Evolutionary conservation across 139 green algal species (phyloP).

Genomic region (Closterium sp.): DNA sequence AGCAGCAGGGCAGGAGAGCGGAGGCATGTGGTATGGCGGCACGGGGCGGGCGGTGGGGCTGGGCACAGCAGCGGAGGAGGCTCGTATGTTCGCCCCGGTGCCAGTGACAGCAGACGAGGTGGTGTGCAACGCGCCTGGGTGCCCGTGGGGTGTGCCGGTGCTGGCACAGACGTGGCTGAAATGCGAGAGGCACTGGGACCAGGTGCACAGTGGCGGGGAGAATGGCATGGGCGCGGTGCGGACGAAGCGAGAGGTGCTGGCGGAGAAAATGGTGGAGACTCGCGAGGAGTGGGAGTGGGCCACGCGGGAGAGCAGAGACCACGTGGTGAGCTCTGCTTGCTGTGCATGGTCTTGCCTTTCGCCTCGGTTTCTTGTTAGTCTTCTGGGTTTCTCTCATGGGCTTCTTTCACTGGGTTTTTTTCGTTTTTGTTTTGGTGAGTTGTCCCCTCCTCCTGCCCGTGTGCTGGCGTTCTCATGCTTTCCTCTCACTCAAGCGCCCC

Average conservation of each 20-base stretch:
- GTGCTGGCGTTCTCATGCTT: too few relatives aligned
- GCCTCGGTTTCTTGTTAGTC: too few relatives aligned
- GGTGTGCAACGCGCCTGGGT: not conserved
- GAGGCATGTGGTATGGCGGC: not conserved
- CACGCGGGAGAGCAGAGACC: not conserved
- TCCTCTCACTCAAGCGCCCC: too few relatives aligned
- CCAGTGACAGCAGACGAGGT: not conserved
- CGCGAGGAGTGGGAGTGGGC: not conserved
- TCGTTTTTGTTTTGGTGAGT: too few relatives aligned
- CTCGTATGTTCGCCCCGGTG: not conserved
- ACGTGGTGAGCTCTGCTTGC: not conserved
- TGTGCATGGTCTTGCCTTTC: too few relatives aligned
- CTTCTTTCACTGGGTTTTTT: too few relatives aligned
- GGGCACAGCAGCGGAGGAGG: not conserved
- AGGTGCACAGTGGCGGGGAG: not conserved
- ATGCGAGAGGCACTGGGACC: not conserved
- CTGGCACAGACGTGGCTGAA: not conserved
- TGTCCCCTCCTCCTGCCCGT: too few relatives aligned
- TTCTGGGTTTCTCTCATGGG: too few relatives aligned
- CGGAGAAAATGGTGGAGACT: not conserved
- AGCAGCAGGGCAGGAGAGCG: not conserved
- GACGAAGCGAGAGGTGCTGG: not conserved
- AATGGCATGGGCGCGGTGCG: not conserved
- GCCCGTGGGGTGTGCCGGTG: not conserved
- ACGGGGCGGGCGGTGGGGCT: not conserved